Base-by-base conservation (phyloP, 2,329 filamentous ascomycete species). In the Harringtonia lauricola region DNA sequence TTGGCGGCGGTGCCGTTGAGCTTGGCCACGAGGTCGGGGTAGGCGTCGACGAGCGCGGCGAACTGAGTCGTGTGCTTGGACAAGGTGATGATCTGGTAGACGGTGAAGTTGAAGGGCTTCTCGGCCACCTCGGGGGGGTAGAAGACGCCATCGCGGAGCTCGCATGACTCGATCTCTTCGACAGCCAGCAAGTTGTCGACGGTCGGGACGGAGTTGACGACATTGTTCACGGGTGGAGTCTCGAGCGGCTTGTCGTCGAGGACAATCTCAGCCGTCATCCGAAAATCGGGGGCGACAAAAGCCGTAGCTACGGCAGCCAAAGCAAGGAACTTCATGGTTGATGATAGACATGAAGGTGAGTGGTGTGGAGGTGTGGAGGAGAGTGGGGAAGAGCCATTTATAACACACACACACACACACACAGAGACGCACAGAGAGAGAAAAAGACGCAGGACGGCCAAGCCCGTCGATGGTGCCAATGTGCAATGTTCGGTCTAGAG, bases 41-140 rank as follows among this genome's bases (percentile, higher is more conserved):
- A 80, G 48, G 87, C 71, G 48, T 83, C 71, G 52, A 95, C 73
- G n/a, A 88, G 66, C 57, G 82, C 75, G 24, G 82, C 79, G 36
- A 95, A 81, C 60, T 81, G 83, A 39, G 76, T 83, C 1, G 86
- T 89, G 63, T 86, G 74, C 55, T 88, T 83, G 65, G 75, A 83
- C 54, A 74, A 66, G n/a, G 74, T 67, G 60, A 95, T 86, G 47
- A 89, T 65, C 61, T 94, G 69, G 62, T 89, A 94, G 36, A 94
- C 75, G 18, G 87, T 94, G 57, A 72, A 64, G 57, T 87, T 83
- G 7, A 75, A 67, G 48, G 66, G 64, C n/a, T 60, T 51, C 35
- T 36, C 39, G 36, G 40, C 42, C 21, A 33, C 28, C 12, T 33
- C 19, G 28, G 28, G 18, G 13, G 34, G 33, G 39, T 40, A 28